Evolutionary conservation across 2,329 filamentous ascomycete species (phyloP), one percentile per base, ranked within the genome.

Genomic region (Venturia pyrina): DNA sequence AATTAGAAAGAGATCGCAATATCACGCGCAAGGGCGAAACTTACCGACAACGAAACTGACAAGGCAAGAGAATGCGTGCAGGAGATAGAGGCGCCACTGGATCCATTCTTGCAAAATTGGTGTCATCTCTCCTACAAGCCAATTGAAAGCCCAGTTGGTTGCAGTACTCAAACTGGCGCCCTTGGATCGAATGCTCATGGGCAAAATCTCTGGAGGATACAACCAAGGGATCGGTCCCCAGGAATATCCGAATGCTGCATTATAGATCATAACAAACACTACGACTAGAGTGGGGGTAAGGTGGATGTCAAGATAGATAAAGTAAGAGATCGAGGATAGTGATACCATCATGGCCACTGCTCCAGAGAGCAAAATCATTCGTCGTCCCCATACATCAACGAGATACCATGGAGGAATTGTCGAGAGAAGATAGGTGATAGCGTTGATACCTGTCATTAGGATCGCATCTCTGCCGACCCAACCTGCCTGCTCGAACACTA

Each of bases 201-300:
- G 95, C 56, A 99, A 82, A 78, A 99, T 99, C 82, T 99, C 95
- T n/a, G 95, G 95, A 17, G 95, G 95, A 76, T 98, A 98, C 19
- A 99, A 81, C 95, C 95, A 99, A 10, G 95, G 95, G 68, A 99
- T 96, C 0, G 95, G 95, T 21, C 95, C 95, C 95, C 95, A 99
- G n/a, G 87, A 89, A 74, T 93, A 96, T 61, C 95, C 95, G 75
- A 98, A 99, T 8, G 95, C 90, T 5, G 93, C 95, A 73, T 99
- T 99, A 80, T 98, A 99, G 62, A 97, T 89, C 89, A 98, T 96
- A 74, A 99, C 95, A 73, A 96, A 96, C 63, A 96, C 78, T 62
- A 98, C 95, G 2, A 97, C 95, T 74, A 96, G 78, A 7, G 85
- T 89, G 3, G 90, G 92, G 1, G 95, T 98, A 71, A 83, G 82